Evolutionary conservation across 257 asterid species (phyloP).

Genomic region (Marsdenia floribunda): DNA sequence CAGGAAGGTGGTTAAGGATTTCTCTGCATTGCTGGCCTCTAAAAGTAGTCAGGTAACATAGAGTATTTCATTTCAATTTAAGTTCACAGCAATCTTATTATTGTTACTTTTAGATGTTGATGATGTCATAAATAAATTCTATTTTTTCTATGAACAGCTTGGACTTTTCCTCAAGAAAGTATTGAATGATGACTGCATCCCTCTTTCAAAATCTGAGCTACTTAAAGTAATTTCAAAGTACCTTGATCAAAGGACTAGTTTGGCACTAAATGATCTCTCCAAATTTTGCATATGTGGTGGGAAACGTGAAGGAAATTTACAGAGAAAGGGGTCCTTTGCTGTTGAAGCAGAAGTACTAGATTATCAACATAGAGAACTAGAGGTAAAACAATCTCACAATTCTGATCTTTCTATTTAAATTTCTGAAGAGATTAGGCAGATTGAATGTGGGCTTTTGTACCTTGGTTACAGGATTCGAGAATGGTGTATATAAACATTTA

Average conservation of each 20-base stretch:
- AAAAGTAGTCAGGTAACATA: conserved; percentile 69
- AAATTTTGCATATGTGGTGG: conserved; percentile 68
- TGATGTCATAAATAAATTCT: neutral
- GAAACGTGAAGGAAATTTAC: conserved; percentile 25
- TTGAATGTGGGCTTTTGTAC: neutral
- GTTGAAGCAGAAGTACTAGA: conserved; percentile 45
- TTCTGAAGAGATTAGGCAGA: too few relatives aligned
- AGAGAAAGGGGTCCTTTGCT: conserved; percentile 23
- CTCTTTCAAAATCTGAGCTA: conserved; percentile 50
- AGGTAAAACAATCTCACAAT: conserved; percentile 35
- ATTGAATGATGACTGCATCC: conserved; percentile 38
- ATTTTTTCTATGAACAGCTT: conserved; percentile 48
- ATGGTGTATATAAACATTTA: neutral
- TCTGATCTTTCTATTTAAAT: neutral
- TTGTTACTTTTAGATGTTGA: neutral
- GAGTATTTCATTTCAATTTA: neutral
- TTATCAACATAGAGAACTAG: conserved; percentile 55
- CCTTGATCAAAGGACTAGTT: conserved; percentile 52
- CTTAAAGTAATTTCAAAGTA: conserved; percentile 59
- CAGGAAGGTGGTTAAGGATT: conserved; percentile 71
- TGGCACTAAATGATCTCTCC: conserved; percentile 54
- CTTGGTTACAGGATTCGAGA: neutral
- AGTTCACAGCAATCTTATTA: neutral
- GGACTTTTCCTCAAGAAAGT: conserved; percentile 59
- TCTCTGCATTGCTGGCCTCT: conserved; percentile 56